A percentile compares a stretch with the other conserved stretches of the same genome.
phyloP scores from a whole-genome alignment of 768 basidiomycete species.

The Rossbeevera mucosa region DNA sequence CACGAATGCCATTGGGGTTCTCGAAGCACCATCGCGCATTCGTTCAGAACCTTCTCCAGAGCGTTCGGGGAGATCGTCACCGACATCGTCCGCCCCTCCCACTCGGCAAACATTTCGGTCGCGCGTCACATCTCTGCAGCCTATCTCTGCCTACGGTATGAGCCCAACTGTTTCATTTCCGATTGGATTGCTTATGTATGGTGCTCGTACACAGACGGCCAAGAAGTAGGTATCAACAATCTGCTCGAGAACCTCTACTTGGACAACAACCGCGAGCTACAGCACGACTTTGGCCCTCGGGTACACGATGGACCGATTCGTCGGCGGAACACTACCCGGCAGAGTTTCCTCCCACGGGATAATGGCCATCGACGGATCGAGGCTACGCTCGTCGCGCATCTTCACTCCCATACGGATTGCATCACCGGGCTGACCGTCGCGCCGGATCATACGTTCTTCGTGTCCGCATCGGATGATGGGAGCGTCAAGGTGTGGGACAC shows the following conservation, averaged over 20 bases:
- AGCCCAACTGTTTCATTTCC: neutral
- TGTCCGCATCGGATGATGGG: conserved; percentile 90
- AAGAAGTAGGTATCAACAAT: conserved; percentile 85
- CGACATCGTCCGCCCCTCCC: conserved; percentile 57
- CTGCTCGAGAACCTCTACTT: conserved; percentile 87
- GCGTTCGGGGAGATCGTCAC: conserved; percentile 75
- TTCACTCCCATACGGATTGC: conserved; percentile 76
- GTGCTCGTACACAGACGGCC: conserved; percentile 65
- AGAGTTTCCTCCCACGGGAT: conserved; percentile 65
- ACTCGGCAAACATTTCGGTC: conserved; percentile 45
- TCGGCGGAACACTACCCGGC: conserved; percentile 67
- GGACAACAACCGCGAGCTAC: conserved; percentile 79
- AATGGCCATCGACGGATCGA: conserved; percentile 57
- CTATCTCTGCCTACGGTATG: conserved; percentile 72
- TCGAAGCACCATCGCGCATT: conserved; percentile 72
- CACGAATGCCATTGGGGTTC: conserved; percentile 73
- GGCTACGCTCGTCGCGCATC: conserved; percentile 77
- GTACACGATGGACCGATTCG: conserved; percentile 79
- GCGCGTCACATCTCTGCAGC: conserved; percentile 49
- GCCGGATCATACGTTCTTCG: conserved; percentile 93
- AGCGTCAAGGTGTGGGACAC: conserved; percentile 93
- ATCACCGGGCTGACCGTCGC: conserved; percentile 81
- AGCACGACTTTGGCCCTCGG: conserved; percentile 88
- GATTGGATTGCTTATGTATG: conserved; percentile 1
- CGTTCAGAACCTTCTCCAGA: conserved; percentile 64